Conservation (phyloP, 805 yeast genomes). For the Candida anglica region DNA sequence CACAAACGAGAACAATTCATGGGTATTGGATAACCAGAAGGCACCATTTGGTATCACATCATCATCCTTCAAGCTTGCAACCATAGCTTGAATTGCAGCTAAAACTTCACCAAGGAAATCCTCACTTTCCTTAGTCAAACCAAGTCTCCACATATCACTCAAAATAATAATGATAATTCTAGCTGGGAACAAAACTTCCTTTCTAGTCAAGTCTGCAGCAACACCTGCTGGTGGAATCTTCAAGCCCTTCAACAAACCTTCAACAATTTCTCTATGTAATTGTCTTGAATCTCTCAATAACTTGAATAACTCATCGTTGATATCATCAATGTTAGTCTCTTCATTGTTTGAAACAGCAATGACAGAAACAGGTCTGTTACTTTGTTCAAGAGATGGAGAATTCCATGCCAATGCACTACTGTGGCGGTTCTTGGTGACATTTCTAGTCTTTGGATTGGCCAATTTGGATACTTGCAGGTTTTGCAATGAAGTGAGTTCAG, state of each 20-base stretch:
- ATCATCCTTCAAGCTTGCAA: conserved; percentile 75
- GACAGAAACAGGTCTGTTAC: conserved; percentile 57
- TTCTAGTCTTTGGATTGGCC: conserved; percentile 27
- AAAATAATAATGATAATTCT: conserved; percentile 87
- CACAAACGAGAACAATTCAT: conserved; percentile 91
- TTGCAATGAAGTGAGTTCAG: conserved; percentile 47
- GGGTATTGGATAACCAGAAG: conserved; percentile 95
- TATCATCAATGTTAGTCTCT: conserved; percentile 56
- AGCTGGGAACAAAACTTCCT: conserved; percentile 94
- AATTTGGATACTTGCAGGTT: conserved; percentile 31
- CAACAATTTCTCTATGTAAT: conserved; percentile 79
- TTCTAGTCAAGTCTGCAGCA: conserved; percentile 75
- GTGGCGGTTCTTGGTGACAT: conserved; percentile 36
- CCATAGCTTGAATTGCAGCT: conserved; percentile 80
- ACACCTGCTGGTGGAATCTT: conserved; percentile 84
- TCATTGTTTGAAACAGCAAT: conserved; percentile 55
- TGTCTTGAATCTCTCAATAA: conserved; percentile 66
- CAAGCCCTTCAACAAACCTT: conserved; percentile 79
- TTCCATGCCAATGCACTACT: conserved; percentile 36
- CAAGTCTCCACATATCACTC: conserved; percentile 98
- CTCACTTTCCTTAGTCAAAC: conserved; percentile 88
- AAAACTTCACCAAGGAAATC: conserved; percentile 85
- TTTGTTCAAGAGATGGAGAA: conserved; percentile 32
- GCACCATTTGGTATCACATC: conserved; percentile 90
- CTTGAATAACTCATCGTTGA: conserved; percentile 71